phyloP scores from a whole-genome alignment of 129 eudicot genomes.

The Logfia minima region DNA sequence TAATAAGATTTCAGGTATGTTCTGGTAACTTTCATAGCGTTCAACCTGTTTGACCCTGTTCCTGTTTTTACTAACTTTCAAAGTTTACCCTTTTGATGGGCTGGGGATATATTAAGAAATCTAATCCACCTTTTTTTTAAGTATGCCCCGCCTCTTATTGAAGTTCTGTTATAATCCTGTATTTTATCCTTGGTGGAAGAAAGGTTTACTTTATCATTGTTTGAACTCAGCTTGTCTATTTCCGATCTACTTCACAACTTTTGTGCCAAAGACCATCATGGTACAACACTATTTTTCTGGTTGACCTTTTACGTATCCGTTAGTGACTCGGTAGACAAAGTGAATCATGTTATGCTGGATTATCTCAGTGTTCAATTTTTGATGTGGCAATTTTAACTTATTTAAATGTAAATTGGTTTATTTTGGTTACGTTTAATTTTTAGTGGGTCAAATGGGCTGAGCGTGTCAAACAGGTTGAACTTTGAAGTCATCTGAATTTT shows the following conservation, averaged over 20 bases:
- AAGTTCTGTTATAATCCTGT: too few relatives aligned
- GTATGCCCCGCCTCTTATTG: too few relatives aligned
- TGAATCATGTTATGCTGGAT: neutral
- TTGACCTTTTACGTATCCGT: neutral
- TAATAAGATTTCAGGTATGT: slow-evolving; percentile 56
- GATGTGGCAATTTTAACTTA: too few relatives aligned
- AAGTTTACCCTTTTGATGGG: neutral
- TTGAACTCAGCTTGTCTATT: neutral
- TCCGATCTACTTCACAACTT: neutral
- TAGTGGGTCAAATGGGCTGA: too few relatives aligned
- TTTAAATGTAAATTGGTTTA: too few relatives aligned
- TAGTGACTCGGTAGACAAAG: neutral
- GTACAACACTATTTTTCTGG: neutral
- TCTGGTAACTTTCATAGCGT: neutral
- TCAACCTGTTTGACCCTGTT: neutral
- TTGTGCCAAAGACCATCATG: neutral
- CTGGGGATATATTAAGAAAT: neutral
- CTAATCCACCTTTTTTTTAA: neutral
- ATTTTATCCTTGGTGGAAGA: too few relatives aligned
- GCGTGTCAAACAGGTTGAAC: too few relatives aligned
- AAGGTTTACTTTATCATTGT: too few relatives aligned
- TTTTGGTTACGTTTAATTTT: too few relatives aligned
- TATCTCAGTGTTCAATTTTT: too few relatives aligned
- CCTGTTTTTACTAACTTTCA: neutral
- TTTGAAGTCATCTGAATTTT: too few relatives aligned